Evolutionary conservation across 345 rosid genomes (phyloP).

Genomic region (Pelargonium nanum): DNA sequence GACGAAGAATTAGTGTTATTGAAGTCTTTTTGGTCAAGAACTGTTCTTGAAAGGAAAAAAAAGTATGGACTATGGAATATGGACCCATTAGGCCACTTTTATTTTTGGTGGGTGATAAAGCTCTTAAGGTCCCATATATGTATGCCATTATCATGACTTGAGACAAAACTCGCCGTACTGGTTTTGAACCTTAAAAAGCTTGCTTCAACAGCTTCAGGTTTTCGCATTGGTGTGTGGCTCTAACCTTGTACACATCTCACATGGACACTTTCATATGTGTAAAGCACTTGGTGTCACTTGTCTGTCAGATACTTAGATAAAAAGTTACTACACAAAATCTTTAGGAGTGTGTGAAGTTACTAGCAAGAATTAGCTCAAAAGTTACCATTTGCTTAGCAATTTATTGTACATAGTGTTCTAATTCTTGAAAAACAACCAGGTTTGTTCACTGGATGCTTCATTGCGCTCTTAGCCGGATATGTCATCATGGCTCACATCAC

Average conservation of each 20-base stretch:
- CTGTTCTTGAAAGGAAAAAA: neutral
- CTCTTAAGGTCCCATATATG: too few relatives aligned
- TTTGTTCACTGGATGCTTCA: conserved; percentile 81
- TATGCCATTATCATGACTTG: too few relatives aligned
- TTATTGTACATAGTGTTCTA: too few relatives aligned
- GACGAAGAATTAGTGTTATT: too few relatives aligned
- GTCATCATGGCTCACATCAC: conserved; percentile 75
- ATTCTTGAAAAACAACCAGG: conserved; percentile 36
- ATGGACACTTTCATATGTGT: neutral
- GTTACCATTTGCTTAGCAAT: too few relatives aligned
- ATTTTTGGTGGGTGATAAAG: neutral
- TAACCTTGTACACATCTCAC: too few relatives aligned
- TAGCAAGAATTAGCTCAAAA: too few relatives aligned
- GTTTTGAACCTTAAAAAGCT: neutral
- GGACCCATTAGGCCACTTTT: conserved; percentile 42
- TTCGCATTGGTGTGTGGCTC: too few relatives aligned
- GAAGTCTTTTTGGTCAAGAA: neutral
- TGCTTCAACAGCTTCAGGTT: neutral
- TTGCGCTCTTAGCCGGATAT: conserved; percentile 83
- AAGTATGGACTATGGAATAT: conserved; percentile 10
- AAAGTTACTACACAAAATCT: too few relatives aligned
- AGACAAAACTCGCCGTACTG: neutral
- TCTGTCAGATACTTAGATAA: too few relatives aligned
- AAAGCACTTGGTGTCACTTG: neutral
- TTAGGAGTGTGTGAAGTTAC: too few relatives aligned